These are phyloP conservation scores for Pseudonitzschia delicatissima DNA, from an alignment of 108 stramenopile genomes.

Conservation along the genomic window DNA sequence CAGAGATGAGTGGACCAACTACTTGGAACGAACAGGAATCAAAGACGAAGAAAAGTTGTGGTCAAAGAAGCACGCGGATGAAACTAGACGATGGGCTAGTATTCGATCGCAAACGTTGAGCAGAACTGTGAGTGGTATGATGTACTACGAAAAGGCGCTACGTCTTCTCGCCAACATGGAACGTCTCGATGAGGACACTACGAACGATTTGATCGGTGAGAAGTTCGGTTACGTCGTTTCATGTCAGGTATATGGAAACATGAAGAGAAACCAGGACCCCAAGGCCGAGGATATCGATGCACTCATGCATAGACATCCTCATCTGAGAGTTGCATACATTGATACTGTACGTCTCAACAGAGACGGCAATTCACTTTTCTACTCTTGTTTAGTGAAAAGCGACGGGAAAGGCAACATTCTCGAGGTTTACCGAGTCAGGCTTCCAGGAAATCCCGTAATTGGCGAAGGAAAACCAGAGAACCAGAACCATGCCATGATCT, in stretches of 20 bases:
- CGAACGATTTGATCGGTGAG: slow-evolving; percentile 89
- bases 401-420: slow-evolving; percentile 76
- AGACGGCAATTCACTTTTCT: slow-evolving; percentile 73
- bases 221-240: slow-evolving; percentile 98
- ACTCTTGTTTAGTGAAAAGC: slow-evolving; percentile 93
- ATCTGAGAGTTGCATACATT: slow-evolving; percentile 96
- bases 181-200: slow-evolving; percentile 82
- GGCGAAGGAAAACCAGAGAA: slow-evolving; percentile 99
- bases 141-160: slow-evolving; percentile 97
- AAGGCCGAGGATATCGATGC: slow-evolving; percentile 97
- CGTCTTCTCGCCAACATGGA: slow-evolving; percentile 93
- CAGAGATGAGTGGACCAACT: slow-evolving; percentile 94
- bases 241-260: slow-evolving; percentile 95
- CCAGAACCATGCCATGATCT: slow-evolving; percentile 98
- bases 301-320: slow-evolving; percentile 92
- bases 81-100: slow-evolving; percentile 95
- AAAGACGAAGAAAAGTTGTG: slow-evolving; percentile 90
- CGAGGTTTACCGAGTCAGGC: slow-evolving; percentile 93
- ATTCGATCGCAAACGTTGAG: slow-evolving; percentile 94
- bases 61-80: slow-evolving; percentile 81
- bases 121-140: slow-evolving; percentile 97
- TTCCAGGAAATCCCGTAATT: slow-evolving; percentile 95
- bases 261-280: slow-evolving; percentile 92
- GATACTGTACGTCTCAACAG: slow-evolving; percentile 88
- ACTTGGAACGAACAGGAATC: slow-evolving; percentile 86